These are phyloP conservation scores for Tripterygium wilfordii DNA, from an alignment of 177 flowering plant genomes.

Conservation along the genomic window DNA sequence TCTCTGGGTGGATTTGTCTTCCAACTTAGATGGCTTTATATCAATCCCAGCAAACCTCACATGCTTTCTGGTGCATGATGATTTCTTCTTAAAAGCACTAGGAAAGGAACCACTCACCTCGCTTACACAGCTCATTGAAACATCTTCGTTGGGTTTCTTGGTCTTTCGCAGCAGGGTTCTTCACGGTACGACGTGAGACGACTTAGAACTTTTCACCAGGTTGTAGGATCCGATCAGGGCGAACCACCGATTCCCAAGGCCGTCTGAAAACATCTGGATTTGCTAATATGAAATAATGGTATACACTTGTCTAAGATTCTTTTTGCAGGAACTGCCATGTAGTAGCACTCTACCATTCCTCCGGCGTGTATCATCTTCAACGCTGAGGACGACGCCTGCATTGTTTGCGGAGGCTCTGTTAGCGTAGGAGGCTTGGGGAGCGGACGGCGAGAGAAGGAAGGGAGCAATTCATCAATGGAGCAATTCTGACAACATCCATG, in stretches of 20 bases:
- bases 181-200: slow-evolving; percentile 29
- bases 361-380: slow-evolving; percentile 45
- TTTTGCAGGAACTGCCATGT: slow-evolving; percentile 41
- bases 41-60: slow-evolving; percentile 20
- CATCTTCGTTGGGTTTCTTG: slow-evolving; percentile 3
- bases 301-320: slow-evolving; percentile 38
- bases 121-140: neutral
- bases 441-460: neutral
- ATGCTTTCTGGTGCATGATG: slow-evolving; percentile 1
- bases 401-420: neutral
- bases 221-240: slow-evolving; percentile 32
- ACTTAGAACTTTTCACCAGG: slow-evolving; percentile 40
- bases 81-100: neutral
- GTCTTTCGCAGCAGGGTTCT: slow-evolving; percentile 30
- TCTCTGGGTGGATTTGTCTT: neutral
- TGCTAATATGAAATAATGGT: slow-evolving; percentile 25
- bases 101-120: neutral
- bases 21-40: too few species aligned
- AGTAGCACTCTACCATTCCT: slow-evolving; percentile 32
- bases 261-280: slow-evolving; percentile 34
- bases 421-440: too few species aligned
- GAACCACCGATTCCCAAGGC: slow-evolving; percentile 42
- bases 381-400: slow-evolving; percentile 8
- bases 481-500: too few species aligned
- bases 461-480: too few species aligned